Conservation (phyloP, 768 basidiomycete species). For the Leccinum boreale region DNA sequence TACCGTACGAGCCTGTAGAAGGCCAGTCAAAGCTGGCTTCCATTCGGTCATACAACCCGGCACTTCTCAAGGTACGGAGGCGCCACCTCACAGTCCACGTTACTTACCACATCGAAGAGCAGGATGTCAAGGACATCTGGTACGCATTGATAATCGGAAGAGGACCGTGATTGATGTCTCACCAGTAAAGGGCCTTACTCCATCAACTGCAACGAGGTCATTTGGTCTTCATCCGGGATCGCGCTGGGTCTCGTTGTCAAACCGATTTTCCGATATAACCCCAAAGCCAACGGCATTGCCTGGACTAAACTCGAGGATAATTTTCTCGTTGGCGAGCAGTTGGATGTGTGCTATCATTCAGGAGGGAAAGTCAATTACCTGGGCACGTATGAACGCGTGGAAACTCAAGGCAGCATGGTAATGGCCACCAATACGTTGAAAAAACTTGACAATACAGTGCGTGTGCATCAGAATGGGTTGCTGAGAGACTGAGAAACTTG, state of each 20-base stretch:
- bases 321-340: conserved; percentile 12
- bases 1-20: conserved; percentile 10
- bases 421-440: conserved; percentile 12
- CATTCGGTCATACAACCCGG: background rate
- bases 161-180: background rate
- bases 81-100: background rate
- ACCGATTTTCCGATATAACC: conserved; percentile 27
- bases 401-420: conserved; percentile 7
- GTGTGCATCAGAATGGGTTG: background rate
- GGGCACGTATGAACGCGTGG: conserved; percentile 26
- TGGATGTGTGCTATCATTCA: conserved; percentile 20
- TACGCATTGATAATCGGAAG: conserved; percentile 1
- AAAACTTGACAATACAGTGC: conserved; percentile 10
- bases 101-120: background rate
- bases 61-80: conserved; percentile 17
- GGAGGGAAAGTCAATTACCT: conserved; percentile 14
- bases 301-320: conserved; percentile 13
- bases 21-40: conserved; percentile 12
- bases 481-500: background rate
- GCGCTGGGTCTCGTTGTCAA: conserved; percentile 24
- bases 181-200: conserved; percentile 11
- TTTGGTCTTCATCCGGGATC: conserved; percentile 23
- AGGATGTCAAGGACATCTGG: conserved; percentile 8
- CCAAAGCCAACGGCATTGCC: conserved; percentile 11
- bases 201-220: conserved; percentile 14